phyloP scores from a whole-genome alignment of 164 flowering plant genomes.

The Berberis thunbergii region DNA sequence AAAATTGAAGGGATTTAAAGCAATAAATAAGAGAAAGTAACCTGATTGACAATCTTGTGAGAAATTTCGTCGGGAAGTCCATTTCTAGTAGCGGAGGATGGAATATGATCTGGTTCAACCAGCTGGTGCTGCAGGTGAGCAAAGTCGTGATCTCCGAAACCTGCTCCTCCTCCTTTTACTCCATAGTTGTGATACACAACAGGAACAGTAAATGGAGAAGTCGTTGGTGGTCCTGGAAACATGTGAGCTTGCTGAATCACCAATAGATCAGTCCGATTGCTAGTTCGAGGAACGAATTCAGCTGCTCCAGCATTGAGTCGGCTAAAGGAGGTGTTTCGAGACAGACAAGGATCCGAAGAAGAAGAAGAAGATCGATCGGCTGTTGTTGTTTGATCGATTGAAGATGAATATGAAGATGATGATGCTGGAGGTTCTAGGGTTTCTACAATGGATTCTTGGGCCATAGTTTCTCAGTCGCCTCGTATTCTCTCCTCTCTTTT shows the following conservation, averaged over 20 bases:
- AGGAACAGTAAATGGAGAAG: slow-evolving; percentile 24
- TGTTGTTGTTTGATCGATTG: no score
- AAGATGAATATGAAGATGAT: no score
- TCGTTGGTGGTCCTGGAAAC: slow-evolving; percentile 7
- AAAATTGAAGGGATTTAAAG: no score
- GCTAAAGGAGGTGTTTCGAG: slow-evolving; percentile 40
- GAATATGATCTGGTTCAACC: slow-evolving; percentile 25
- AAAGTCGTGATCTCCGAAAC: slow-evolving; percentile 11
- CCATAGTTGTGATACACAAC: slow-evolving; percentile 18
- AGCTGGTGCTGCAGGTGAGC: slow-evolving; percentile 16
- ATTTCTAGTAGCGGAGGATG: slow-evolving; percentile 9
- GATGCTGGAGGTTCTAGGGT: no score
- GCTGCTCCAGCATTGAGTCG: slow-evolving; percentile 76
- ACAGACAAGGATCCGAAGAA: slow-evolving; percentile 25
- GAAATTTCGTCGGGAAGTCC: slow-evolving; percentile 45
- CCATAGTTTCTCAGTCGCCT: no score
- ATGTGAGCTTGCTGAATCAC: slow-evolving; percentile 23
- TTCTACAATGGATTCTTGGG: no score
- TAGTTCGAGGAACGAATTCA: slow-evolving; percentile 53
- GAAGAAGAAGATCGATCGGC: slow-evolving; percentile 2
- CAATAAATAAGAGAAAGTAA: background rate
- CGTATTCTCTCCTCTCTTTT: no score
- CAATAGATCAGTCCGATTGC: slow-evolving; percentile 18
- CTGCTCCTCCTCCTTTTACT: slow-evolving; percentile 13
- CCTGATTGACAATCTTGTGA: slow-evolving; percentile 71